These are phyloP conservation scores for Fonsecaea nubica DNA, from an alignment of 2,329 filamentous ascomycete species.

Conservation along the genomic window DNA sequence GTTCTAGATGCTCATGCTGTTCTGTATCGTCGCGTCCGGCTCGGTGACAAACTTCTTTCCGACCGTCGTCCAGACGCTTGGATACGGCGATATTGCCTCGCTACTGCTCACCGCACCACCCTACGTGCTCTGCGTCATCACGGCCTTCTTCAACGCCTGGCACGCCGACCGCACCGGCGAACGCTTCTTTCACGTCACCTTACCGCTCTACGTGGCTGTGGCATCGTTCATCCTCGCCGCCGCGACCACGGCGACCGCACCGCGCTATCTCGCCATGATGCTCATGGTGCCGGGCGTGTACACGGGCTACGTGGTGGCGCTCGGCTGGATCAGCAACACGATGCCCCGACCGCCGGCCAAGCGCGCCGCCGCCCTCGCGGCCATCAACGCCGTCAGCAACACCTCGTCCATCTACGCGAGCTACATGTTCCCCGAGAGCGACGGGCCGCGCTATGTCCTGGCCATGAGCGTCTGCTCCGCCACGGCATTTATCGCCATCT, in stretches of 20 bases:
- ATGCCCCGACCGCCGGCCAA: slow-evolving; percentile 78
- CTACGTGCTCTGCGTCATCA: slow-evolving; percentile 61
- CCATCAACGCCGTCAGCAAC: slow-evolving; percentile 77
- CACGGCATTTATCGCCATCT: slow-evolving; percentile 68
- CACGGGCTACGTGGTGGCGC: slow-evolving; percentile 70
- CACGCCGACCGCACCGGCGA: slow-evolving; percentile 70
- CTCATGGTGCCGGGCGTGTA: slow-evolving; percentile 60
- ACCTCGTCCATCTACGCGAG: slow-evolving; percentile 71
- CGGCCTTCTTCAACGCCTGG: slow-evolving; percentile 66
- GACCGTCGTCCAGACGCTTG: slow-evolving; percentile 71
- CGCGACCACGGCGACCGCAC: slow-evolving; percentile 64
- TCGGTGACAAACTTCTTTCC: slow-evolving; percentile 74
- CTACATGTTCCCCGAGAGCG: slow-evolving; percentile 67
- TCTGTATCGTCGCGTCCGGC: slow-evolving; percentile 55
- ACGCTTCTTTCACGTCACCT: slow-evolving; percentile 70
- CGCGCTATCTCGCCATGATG: slow-evolving; percentile 74
- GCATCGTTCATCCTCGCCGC: slow-evolving; percentile 72
- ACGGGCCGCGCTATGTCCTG: slow-evolving; percentile 53
- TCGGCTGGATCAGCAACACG: slow-evolving; percentile 78
- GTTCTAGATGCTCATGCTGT: slow-evolving; percentile 60
- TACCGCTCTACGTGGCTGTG: slow-evolving; percentile 68
- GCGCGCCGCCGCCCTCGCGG: slow-evolving; percentile 72
- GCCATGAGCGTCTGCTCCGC: slow-evolving; percentile 73
- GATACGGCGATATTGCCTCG: slow-evolving; percentile 66
- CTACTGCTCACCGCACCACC: slow-evolving; percentile 57